Base-by-base conservation (phyloP, 495 filamentous ascomycete genomes). In the Pseudevernia furfuracea region DNA sequence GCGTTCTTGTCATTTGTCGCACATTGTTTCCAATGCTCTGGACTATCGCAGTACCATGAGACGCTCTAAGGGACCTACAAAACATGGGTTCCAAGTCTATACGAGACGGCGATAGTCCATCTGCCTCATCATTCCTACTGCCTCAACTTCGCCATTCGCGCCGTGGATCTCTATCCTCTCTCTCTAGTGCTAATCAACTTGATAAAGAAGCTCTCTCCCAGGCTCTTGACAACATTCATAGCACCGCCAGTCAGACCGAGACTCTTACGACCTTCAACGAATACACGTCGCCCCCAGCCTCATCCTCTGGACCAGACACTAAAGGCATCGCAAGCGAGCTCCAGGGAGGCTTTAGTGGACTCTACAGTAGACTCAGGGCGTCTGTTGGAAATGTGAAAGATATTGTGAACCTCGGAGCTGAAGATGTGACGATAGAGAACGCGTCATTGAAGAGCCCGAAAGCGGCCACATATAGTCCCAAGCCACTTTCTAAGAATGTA, bases 201-300 rank as follows among this genome's bases (percentile, higher is more conserved):
- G 89, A 92, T 72, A 86, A 82, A 71, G 87, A 89, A 60, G 83
- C 84, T 21, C 80, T 91, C 25, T 81, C 88, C 25, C 82, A 89
- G 61, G 80, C 87, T 19, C 82, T 97, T 41, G 89, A 94, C 73
- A 85, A 89, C 60, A 96, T 96, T 41, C 92, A 97, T 75, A 89
- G 76, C 21, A 80, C 87, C 28, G 90, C 92, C 9, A 92, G 87
- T 68, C 89, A 89, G 66, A 88, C 89, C 17, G 87, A 87, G 39
- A 80, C 83, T 41, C 78, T 96, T 17, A 96, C 91, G 14, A 91
- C 89, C 25, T 97, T 97, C 76, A 92, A 92, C 74, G 91, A 95
- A 58, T 90, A 94, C 63, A 80, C 80, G 0, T 76, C 74, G 53
- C 81, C 80, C 14, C 80, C 80, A 8, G 71, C 70, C 30, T 73